These are phyloP conservation scores for Cyberlindnera saturnus DNA, from an alignment of 805 yeast genomes.

Conservation along the genomic window DNA sequence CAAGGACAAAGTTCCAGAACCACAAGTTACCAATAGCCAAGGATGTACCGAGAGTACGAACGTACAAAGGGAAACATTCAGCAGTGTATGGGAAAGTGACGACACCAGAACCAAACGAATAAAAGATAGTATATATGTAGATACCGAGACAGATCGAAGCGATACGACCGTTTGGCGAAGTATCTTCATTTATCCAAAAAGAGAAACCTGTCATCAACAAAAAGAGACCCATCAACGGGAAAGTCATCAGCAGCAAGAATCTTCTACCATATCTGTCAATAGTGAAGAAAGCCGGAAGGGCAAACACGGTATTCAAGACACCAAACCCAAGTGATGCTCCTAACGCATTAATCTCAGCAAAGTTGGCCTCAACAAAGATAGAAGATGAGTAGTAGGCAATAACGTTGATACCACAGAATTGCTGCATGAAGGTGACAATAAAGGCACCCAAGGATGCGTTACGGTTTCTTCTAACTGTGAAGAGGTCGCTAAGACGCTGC, in stretches of 20 bases:
- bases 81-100: constrained; percentile 88
- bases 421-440: constrained; percentile 86
- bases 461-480: constrained; percentile 73
- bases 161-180: constrained; percentile 41
- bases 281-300: constrained; percentile 75
- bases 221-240: constrained; percentile 60
- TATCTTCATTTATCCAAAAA: constrained; percentile 54
- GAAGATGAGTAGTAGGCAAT: constrained; percentile 81
- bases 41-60: constrained; percentile 77
- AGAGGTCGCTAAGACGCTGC: constrained; percentile 48
- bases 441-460: constrained; percentile 77
- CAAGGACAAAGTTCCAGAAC: constrained; percentile 65
- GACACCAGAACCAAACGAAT: constrained; percentile 84
- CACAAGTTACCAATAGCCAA: constrained; percentile 70
- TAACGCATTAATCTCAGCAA: constrained; percentile 54
- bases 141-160: constrained; percentile 71
- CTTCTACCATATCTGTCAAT: constrained; percentile 78
- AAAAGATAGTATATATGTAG: constrained; percentile 64
- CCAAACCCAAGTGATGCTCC: constrained; percentile 87
- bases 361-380: constrained; percentile 65
- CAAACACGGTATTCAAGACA: constrained; percentile 71
- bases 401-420: constrained; percentile 85
- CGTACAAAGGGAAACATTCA: constrained; percentile 73
- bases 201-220: constrained; percentile 62
- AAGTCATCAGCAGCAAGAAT: constrained; percentile 46